Evolutionary conservation across 495 filamentous ascomycete species (phyloP).

Genomic region (Lindgomyces ingoldianus): DNA sequence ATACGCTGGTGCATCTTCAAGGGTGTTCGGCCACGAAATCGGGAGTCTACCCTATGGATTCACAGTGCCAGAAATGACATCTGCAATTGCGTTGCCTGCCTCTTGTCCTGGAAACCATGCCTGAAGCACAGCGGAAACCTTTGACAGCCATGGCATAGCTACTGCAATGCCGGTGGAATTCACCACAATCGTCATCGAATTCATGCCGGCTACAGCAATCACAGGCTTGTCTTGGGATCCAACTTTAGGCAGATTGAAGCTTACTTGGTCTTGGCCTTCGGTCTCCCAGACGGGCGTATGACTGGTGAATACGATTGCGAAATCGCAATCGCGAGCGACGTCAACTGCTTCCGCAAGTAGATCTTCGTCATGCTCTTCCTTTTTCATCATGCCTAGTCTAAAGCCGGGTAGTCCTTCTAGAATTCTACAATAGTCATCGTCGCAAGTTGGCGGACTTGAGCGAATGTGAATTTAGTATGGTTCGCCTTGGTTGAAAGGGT

Average conservation of each 20-base stretch:
- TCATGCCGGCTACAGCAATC: constrained; percentile 22
- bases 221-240: constrained; percentile 34
- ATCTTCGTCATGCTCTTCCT: constrained; percentile 19
- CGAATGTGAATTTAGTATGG: constrained; percentile 11
- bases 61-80: constrained; percentile 57
- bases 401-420: constrained; percentile 19
- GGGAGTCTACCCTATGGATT: constrained; percentile 61
- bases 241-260: constrained; percentile 23
- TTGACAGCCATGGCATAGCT: constrained; percentile 24
- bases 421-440: not conserved
- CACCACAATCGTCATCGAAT: constrained; percentile 29
- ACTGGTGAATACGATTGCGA: constrained; percentile 33
- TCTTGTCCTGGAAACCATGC: constrained; percentile 35
- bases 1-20: constrained; percentile 34
- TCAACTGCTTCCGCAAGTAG: constrained; percentile 20
- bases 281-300: constrained; percentile 33
- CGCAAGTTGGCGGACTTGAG: constrained; percentile 7
- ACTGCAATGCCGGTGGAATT: constrained; percentile 31
- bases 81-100: constrained; percentile 57
- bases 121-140: constrained; percentile 25
- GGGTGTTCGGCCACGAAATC: constrained; percentile 54
- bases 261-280: constrained; percentile 29
- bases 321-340: constrained; percentile 8
- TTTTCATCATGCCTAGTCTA: constrained; percentile 31
- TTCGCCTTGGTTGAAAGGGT: constrained; percentile 15